Evolutionary conservation across 1,284 basidiomycete genomes (phyloP).

Genomic region (Cryptococcus amylolentus): DNA sequence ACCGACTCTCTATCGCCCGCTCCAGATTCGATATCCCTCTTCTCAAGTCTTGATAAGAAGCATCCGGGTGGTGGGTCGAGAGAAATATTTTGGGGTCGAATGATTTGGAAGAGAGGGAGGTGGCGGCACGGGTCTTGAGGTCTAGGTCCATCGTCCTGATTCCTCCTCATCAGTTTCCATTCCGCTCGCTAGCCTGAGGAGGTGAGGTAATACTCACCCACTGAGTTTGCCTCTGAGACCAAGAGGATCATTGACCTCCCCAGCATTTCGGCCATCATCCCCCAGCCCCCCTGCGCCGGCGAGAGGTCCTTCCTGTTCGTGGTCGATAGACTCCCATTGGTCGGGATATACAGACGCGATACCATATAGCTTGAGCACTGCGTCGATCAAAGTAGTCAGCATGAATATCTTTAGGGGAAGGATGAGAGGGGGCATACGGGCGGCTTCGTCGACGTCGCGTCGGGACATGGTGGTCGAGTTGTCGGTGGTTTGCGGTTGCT

Average conservation of each 20-base stretch:
- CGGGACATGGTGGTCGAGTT: conserved; percentile 22
- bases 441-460: conserved; percentile 38
- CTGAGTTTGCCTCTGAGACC: conserved; percentile 39
- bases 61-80: conserved; percentile 88
- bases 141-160: conserved; percentile 34
- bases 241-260: conserved; percentile 48
- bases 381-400: not conserved
- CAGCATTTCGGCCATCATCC: conserved; percentile 30
- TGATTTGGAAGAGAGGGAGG: conserved; percentile 82
- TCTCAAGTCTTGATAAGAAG: conserved; percentile 86
- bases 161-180: not conserved
- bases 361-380: conserved; percentile 50
- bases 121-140: conserved; percentile 52
- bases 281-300: conserved; percentile 33
- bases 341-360: conserved; percentile 45
- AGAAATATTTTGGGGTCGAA: conserved; percentile 96
- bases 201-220: conserved; percentile 26
- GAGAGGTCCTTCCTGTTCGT: conserved; percentile 44
- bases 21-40: conserved; percentile 69
- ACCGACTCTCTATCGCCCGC: conserved; percentile 76
- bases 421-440: conserved; percentile 17
- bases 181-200: not conserved
- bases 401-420: not conserved
- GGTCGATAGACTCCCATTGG: conserved; percentile 48
- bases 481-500: not conserved